Evolutionary conservation across 2,329 filamentous ascomycete species (phyloP).

Genomic region (Escovopsis sp.): DNA sequence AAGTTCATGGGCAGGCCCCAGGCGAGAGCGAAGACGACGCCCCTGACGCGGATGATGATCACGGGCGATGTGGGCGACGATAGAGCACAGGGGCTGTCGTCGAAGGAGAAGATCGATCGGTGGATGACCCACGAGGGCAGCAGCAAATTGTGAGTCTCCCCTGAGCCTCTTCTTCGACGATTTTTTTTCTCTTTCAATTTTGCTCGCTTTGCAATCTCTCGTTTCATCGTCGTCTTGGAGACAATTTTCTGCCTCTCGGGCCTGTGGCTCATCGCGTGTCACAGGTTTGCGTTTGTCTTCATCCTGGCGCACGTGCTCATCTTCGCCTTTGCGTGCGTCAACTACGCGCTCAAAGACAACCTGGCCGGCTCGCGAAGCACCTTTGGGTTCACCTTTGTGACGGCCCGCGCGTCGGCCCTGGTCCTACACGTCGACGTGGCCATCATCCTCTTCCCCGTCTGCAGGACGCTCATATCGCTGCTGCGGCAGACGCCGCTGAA

Average conservation of each 20-base stretch:
- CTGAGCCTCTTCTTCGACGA: neutral
- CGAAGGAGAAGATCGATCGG: conserved; percentile 59
- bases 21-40: conserved; percentile 69
- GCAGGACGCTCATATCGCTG: conserved; percentile 69
- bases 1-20: conserved; percentile 25
- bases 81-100: conserved; percentile 49
- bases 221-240: too few species aligned
- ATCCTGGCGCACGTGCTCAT: conserved; percentile 58
- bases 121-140: conserved; percentile 90
- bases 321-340: conserved; percentile 65
- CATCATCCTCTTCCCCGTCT: conserved; percentile 66
- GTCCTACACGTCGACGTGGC: conserved; percentile 71
- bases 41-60: conserved; percentile 66
- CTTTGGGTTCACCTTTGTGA: conserved; percentile 63
- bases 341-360: conserved; percentile 67
- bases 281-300: conserved; percentile 62
- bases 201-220: too few species aligned
- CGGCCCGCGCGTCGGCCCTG: conserved; percentile 60
- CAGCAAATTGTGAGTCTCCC: conserved; percentile 50
- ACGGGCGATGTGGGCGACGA: conserved; percentile 71
- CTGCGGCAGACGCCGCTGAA: conserved; percentile 68
- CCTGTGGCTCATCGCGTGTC: too few species aligned
- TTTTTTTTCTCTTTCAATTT: too few species aligned
- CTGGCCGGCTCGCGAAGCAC: conserved; percentile 47
- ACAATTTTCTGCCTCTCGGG: too few species aligned